Evolutionary conservation across 2,329 filamentous ascomycete species (phyloP).

Genomic region (Penicillium thymicola): DNA sequence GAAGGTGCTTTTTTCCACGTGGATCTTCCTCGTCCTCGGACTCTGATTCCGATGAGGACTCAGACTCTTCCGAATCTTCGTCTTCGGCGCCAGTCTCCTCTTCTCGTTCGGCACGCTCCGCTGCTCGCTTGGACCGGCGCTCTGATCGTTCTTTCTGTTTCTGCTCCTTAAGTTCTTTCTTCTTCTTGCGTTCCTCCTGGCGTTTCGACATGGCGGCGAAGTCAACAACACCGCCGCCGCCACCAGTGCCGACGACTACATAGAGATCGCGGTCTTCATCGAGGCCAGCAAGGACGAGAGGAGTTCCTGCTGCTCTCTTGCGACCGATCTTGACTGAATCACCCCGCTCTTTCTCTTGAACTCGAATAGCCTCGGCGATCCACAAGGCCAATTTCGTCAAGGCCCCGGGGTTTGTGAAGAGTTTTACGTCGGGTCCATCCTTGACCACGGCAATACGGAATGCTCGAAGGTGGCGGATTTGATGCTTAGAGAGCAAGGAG

Average conservation of each 20-base stretch:
- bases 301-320: conserved; percentile 58
- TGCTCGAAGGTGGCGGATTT: conserved; percentile 85
- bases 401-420: conserved; percentile 90
- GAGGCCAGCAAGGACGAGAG: conserved; percentile 83
- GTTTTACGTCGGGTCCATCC: conserved; percentile 83
- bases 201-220: conserved; percentile 66
- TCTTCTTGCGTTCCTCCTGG: conserved; percentile 61
- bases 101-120: conserved; percentile 49
- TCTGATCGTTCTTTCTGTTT: conserved; percentile 62
- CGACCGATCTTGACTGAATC: conserved; percentile 55
- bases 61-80: conserved; percentile 63
- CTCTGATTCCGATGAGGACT: conserved; percentile 53
- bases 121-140: conserved; percentile 59
- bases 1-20: conserved; percentile 61
- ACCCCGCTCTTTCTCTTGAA: conserved; percentile 81
- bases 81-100: conserved; percentile 53
- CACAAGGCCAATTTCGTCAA: conserved; percentile 90
- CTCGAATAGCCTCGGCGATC: conserved; percentile 87
- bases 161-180: conserved; percentile 61
- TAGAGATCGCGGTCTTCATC: conserved; percentile 87
- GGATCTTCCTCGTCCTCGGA: conserved; percentile 55
- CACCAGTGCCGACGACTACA: conserved; percentile 87
- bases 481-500: conserved; percentile 84
- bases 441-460: conserved; percentile 96
- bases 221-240: conserved; percentile 71